Evolutionary conservation across 1,284 basidiomycete species (phyloP), one percentile per base, ranked within the genome.

Genomic region (Xerocomus nothofagi): DNA sequence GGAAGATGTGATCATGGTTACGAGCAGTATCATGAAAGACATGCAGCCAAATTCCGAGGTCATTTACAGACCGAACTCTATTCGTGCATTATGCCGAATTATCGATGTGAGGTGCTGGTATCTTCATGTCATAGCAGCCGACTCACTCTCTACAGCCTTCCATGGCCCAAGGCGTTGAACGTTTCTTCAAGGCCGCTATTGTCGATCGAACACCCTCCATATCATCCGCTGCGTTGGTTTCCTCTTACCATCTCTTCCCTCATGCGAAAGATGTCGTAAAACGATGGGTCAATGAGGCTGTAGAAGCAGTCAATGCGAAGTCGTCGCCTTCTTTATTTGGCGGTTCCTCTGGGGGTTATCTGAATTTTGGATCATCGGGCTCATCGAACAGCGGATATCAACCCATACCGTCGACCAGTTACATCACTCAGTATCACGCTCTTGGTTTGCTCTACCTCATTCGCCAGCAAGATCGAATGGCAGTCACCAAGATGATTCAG

Each of bases 1-100:
- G 17, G 93, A 99, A 72, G 97, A 99, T 77, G 93, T 98, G 32
- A 98, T 99, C 65, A 99, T 99, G 94, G 95, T 98, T 60, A 99
- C 97, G 6, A 93, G 91, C 66, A 98, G 94, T 66, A 99, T 99
- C 72, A 98, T 98, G 95, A 99, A 99, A 78, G 96, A 99, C 68
- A 99, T 99, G 93, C 96, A 99, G 68, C 91, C 95, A 44, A 98
- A 98, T 69, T 89, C 94, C 44, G 97, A 99, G 70, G 96, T 98
- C 65, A 94, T 99, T 59, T 99, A 99, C 74, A 82, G 97, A 51
- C 93, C 97, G 33, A 99, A 99, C 70, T 91, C 97, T 27, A 99
- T 99, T 59, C 86, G 97, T 61, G 94, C 96, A 5, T 79, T 99
- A 15, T 95, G 93, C 71, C 82, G 94, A 51, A 96, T 99, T 68